Conservation (phyloP, 225 moss, liverwort and hornwort genomes). For the Ulota crispa region DNA sequence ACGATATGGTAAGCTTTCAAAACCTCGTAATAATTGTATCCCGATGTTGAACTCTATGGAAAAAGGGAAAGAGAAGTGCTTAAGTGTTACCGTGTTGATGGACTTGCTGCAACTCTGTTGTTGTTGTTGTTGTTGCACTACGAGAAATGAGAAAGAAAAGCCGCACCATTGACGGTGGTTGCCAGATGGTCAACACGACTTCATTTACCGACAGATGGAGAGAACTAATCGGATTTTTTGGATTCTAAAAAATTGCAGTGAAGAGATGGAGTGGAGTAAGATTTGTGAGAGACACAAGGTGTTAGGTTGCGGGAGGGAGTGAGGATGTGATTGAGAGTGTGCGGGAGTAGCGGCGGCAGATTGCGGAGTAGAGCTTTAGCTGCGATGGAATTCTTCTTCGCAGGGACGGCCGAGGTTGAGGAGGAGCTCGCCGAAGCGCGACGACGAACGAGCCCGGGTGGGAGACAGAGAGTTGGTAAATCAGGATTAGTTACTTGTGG, state of each 20-base stretch:
- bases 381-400: background rate
- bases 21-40: background rate
- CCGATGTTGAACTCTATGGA: background rate
- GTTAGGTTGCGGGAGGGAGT: background rate
- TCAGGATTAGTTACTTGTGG: background rate
- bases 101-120: background rate
- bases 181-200: constrained; percentile 18
- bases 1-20: background rate
- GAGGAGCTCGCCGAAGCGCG: background rate
- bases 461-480: background rate
- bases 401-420: no score
- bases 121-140: background rate
- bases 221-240: background rate
- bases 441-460: background rate
- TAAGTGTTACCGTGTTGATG: background rate
- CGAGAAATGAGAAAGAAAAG: background rate
- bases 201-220: background rate
- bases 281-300: background rate
- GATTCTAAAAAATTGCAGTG: background rate
- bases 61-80: background rate
- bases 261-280: no score
- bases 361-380: background rate
- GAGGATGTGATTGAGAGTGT: background rate
- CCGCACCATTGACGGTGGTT: background rate
- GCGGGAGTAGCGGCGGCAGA: background rate